Percentiles rank a stretch among this genome's conserved stretches.
phyloP scores from a whole-genome alignment of 2,329 filamentous ascomycete genomes.

The Aspergillus alliaceus region DNA sequence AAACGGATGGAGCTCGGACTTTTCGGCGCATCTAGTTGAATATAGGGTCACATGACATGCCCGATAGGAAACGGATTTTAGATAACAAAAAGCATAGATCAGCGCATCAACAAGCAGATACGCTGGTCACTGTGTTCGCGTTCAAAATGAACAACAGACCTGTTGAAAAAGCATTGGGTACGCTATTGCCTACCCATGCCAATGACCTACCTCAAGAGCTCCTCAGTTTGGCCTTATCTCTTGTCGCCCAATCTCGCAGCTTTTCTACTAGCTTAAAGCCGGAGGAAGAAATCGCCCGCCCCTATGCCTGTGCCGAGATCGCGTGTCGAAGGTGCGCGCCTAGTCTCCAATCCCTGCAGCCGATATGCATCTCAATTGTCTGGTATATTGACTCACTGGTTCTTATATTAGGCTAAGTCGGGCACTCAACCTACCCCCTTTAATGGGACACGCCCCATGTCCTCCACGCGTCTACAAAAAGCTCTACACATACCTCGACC shows the following conservation, averaged over 20 bases:
- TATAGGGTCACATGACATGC: conserved; percentile 11
- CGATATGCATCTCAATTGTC: neutral
- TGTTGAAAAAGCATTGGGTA: conserved; percentile 71
- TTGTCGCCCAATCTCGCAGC: conserved; percentile 78
- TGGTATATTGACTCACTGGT: neutral
- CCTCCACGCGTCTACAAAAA: conserved; percentile 80
- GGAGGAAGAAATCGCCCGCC: conserved; percentile 83
- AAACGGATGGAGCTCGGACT: neutral
- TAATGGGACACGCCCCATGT: conserved; percentile 74
- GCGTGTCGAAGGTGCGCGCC: conserved; percentile 74
- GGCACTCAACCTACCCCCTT: conserved; percentile 71
- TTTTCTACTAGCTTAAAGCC: conserved; percentile 75
- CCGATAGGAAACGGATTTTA: neutral
- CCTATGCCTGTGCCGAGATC: conserved; percentile 82
- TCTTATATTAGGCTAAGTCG: conserved; percentile 69
- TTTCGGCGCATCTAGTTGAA: neutral
- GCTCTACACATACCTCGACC: conserved; percentile 77
- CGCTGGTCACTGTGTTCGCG: neutral
- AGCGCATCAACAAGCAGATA: neutral
- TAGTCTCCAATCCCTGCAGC: neutral
- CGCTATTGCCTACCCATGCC: conserved; percentile 71
- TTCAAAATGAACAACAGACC: conserved; percentile 66
- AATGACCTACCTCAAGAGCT: conserved; percentile 68
- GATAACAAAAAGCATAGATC: neutral
- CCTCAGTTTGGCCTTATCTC: conserved; percentile 67